Evolutionary conservation across 352 stramenopile species (phyloP), one percentile per base, ranked within the genome.

Genomic region (Phytophthora quininea): DNA sequence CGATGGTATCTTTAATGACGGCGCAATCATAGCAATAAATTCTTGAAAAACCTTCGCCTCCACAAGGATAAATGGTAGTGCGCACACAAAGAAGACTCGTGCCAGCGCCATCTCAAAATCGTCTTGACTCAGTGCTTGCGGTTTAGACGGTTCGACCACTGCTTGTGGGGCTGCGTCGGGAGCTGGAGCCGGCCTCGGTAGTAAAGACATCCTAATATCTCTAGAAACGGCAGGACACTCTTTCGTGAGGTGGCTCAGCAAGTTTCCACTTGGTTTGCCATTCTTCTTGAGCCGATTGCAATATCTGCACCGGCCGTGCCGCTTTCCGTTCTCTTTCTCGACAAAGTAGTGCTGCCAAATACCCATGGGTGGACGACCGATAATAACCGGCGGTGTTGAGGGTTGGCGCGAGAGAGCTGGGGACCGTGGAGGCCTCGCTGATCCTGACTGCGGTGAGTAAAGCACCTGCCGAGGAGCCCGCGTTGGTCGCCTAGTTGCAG

Each of bases 41-140:
- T 55, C 49, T 29, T 32, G 30, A 15, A 55, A 55, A 29, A 55
- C 32, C 5, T 55, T 14, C 6, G 49, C 49, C 29, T 55, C 49
- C 27, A 55, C 15, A 12, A 55, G 12, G 3, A 55, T 45, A 24
- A 55, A 55, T 31, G 49, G 32, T 32, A 55, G 15, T 3, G 49
- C 49, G 15, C 49, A 55, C 7, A 45, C 49, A 29, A 55, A 55
- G n/a, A 55, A 46, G 1, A 55, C 32, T 27, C 32, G 10, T 10
- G 32, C 49, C 14, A 43, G 12, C 43, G 49, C 49, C 49, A 55
- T 55, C 43, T 55, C 32, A 43, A 55, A 55, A 11, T 14, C 5
- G 12, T 55, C 49, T 45, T 55, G 32, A 43, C 5, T 45, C 9
- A 45, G 49, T 32, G 42, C 30, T 8, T 4, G 1, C 15, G 49